Evolutionary conservation across 257 asterid genomes (phyloP).

Genomic region (Ilex aquifolium): DNA sequence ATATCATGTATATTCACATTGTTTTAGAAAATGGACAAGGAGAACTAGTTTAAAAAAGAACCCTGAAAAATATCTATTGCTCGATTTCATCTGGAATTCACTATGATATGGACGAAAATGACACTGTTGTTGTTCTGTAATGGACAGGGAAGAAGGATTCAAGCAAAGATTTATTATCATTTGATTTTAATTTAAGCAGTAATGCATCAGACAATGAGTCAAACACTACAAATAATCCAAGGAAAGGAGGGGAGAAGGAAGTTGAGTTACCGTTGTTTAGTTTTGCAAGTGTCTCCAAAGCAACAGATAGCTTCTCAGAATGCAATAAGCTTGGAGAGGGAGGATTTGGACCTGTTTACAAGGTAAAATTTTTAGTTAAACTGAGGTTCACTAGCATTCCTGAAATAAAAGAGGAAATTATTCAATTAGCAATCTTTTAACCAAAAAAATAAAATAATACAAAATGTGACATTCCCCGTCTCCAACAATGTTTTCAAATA

Average conservation of each 20-base stretch:
- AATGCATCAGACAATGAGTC: conserved; percentile 11
- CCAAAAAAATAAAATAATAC: too few species aligned
- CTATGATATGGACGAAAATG: too few species aligned
- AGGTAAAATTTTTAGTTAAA: conserved; percentile 16
- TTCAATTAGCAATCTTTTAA: too few species aligned
- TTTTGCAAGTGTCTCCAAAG: conserved; percentile 39
- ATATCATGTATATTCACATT: too few species aligned
- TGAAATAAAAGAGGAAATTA: too few species aligned
- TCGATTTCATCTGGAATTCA: too few species aligned
- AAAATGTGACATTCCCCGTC: too few species aligned
- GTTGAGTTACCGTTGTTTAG: conserved; percentile 37
- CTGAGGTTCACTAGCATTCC: too few species aligned
- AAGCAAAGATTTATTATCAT: conserved; percentile 34
- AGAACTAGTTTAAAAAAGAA: too few species aligned
- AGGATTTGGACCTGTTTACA: conserved; percentile 58
- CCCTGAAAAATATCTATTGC: too few species aligned
- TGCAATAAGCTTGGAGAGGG: conserved; percentile 51
- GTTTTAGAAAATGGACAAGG: too few species aligned
- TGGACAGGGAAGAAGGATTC: conserved; percentile 21
- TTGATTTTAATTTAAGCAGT: conserved; percentile 20
- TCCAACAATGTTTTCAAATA: too few species aligned
- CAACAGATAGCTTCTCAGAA: conserved; percentile 35
- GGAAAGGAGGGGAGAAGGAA: conserved; percentile 9
- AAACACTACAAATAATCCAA: conserved; percentile 1
- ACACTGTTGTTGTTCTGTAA: neutral